Percentiles rank a stretch among this genome's conserved stretches.
Evolutionary conservation across 805 yeast genomes (phyloP).

Genomic region (Wickerhamomyces rabaulensis): DNA sequence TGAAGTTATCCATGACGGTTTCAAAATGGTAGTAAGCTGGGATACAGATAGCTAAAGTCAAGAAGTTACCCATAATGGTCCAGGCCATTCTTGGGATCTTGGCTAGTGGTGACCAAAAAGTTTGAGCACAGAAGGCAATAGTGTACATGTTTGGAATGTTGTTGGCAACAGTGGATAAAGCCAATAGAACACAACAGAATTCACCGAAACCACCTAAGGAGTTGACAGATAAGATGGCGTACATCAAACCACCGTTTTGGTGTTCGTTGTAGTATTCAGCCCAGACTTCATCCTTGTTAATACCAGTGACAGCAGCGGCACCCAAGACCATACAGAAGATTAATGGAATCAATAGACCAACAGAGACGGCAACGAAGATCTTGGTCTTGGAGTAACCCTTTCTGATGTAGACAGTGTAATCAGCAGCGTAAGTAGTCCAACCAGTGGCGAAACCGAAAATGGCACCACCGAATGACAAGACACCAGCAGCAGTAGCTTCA

Average conservation of each 20-base stretch:
- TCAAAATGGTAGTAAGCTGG: constrained; percentile 79
- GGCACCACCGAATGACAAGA: constrained; percentile 76
- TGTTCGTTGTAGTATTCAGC: constrained; percentile 43
- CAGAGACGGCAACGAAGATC: constrained; percentile 57
- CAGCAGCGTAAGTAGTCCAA: constrained; percentile 91
- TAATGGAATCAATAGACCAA: constrained; percentile 64
- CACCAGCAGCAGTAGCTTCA: constrained; percentile 63
- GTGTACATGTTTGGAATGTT: constrained; percentile 95
- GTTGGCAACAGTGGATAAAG: constrained; percentile 84
- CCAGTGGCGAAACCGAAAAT: constrained; percentile 88
- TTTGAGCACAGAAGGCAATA: constrained; percentile 80
- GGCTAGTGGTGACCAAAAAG: constrained; percentile 70
- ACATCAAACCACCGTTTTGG: constrained; percentile 79
- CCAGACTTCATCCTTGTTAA: constrained; percentile 41
- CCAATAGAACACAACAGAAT: constrained; percentile 79
- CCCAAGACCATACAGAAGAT: constrained; percentile 73
- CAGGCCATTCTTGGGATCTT: constrained; percentile 78
- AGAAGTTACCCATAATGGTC: constrained; percentile 72
- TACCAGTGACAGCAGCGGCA: constrained; percentile 79
- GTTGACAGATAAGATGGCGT: constrained; percentile 69
- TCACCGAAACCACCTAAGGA: constrained; percentile 87
- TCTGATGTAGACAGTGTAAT: constrained; percentile 85
- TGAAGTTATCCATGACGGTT: constrained; percentile 73
- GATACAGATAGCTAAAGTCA: constrained; percentile 79
- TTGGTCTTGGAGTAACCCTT: constrained; percentile 50